Base-by-base conservation (phyloP, 1,284 basidiomycete species). In the Lentinus polychrous region DNA sequence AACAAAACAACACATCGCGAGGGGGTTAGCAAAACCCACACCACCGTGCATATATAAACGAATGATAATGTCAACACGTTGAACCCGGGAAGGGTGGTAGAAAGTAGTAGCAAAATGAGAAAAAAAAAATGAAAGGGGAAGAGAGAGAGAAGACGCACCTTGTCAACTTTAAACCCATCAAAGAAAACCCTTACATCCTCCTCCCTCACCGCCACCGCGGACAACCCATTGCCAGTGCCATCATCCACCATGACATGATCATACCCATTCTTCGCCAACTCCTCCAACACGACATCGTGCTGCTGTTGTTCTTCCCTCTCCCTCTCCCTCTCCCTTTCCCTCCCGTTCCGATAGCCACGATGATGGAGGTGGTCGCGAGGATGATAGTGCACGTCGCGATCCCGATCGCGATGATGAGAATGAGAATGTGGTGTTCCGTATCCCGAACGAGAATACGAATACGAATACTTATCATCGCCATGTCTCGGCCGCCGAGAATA, bases 131-230 rank as follows among this genome's bases (percentile, higher is more conserved):
- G 10, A 4, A 27, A 27, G 10, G 27, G 4, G 4, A 27, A 27
- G 27, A 27, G 27, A 27, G 10, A 27, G 27, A 27, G 10, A 27
- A 10, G 11, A 59, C 79, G 56, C 63, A 85, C 84, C 72, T 76
- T 74, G 49, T 87, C 81, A 33, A 84, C 72, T 50, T 76, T 70
- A 62, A 87, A 86, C 37, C 72, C 78, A 18, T 71, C 69, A 59
- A 87, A 81, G 54, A 82, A 82, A 39, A 59, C 62, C 51, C 65
- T 58, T 17, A 90, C 77, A 46, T 86, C 82, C 32, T 79, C 79
- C 58, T 86, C 83, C 49, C 69, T 66, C 36, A 83, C 75, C n/a
- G 72, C 69, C 70, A 35, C 74, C 67, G 35, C 78, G 57, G 35
- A 72, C 1, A 66, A 67, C 31, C 75, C 73, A 44, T 63, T 59